These are phyloP conservation scores for Sugiyamaella castrensis DNA, from an alignment of 1,139 yeast genomes.

Conservation along the genomic window DNA sequence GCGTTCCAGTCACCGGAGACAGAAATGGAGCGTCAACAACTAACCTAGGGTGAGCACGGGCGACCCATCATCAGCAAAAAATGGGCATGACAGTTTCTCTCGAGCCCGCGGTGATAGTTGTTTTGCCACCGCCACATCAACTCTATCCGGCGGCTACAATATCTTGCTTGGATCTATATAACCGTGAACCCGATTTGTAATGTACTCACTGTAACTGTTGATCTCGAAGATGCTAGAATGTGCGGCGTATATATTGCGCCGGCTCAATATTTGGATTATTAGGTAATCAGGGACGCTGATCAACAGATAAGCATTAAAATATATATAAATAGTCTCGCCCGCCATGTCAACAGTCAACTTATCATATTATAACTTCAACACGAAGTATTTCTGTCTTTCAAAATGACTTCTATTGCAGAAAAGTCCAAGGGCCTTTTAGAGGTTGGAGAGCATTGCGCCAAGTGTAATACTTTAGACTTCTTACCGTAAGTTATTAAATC, in stretches of 20 bases:
- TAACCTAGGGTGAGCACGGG: no score
- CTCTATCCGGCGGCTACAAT: no score
- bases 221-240: no score
- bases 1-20: no score
- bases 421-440: conserved; percentile 45
- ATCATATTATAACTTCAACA: not conserved
- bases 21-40: no score
- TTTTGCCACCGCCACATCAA: no score
- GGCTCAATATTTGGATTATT: not conserved
- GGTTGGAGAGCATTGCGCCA: conserved; percentile 52
- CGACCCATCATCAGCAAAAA: no score
- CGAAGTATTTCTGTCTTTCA: not conserved
- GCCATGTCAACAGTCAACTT: not conserved
- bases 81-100: no score
- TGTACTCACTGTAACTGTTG: no score
- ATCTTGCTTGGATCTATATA: no score
- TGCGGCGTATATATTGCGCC: not conserved
- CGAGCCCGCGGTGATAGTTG: no score
- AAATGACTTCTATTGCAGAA: conserved; percentile 20
- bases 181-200: no score
- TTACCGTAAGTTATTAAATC: conserved; percentile 40
- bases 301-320: not conserved
- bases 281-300: not conserved
- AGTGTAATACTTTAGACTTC: conserved; percentile 53
- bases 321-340: not conserved